phyloP scores from a whole-genome alignment of 2,329 filamentous ascomycete species.

The Davidsoniella eucalypti region DNA sequence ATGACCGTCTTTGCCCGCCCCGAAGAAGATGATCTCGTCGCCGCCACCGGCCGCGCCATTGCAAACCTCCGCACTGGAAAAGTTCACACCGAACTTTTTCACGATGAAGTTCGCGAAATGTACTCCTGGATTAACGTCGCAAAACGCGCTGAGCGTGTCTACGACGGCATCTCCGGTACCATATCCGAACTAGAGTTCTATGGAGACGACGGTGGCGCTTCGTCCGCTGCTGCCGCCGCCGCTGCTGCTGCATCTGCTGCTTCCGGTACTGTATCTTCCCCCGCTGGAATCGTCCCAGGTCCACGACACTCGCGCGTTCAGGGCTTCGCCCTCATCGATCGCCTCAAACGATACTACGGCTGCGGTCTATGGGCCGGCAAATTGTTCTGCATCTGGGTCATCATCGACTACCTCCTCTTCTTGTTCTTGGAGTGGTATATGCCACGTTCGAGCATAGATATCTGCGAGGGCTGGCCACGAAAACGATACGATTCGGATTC shows the following conservation, averaged over 20 bases:
- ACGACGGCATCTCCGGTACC: constrained; percentile 80
- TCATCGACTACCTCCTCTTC: constrained; percentile 86
- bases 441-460: constrained; percentile 71
- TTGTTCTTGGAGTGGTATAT: constrained; percentile 76
- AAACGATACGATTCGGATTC: constrained; percentile 29
- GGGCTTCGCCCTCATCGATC: constrained; percentile 84
- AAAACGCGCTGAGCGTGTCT: constrained; percentile 82
- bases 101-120: constrained; percentile 95
- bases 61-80: constrained; percentile 69
- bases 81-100: constrained; percentile 82
- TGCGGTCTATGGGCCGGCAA: constrained; percentile 98
- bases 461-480: constrained; percentile 80
- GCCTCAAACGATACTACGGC: constrained; percentile 90
- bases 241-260: constrained; percentile 18
- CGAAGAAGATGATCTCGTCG: constrained; percentile 86
- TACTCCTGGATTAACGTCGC: constrained; percentile 98
- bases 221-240: constrained; percentile 23
- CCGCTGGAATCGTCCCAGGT: constrained; percentile 21
- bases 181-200: constrained; percentile 80
- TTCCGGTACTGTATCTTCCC: constrained; percentile 37
- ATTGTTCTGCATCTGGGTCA: constrained; percentile 83
- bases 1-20: constrained; percentile 98
- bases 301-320: constrained; percentile 54
- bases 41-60: constrained; percentile 79
- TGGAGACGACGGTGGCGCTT: constrained; percentile 11